A percentile compares a stretch with the other conserved stretches of the same genome.
phyloP scores from a whole-genome alignment of 2,329 filamentous ascomycete species.

The Nemania diffusa region DNA sequence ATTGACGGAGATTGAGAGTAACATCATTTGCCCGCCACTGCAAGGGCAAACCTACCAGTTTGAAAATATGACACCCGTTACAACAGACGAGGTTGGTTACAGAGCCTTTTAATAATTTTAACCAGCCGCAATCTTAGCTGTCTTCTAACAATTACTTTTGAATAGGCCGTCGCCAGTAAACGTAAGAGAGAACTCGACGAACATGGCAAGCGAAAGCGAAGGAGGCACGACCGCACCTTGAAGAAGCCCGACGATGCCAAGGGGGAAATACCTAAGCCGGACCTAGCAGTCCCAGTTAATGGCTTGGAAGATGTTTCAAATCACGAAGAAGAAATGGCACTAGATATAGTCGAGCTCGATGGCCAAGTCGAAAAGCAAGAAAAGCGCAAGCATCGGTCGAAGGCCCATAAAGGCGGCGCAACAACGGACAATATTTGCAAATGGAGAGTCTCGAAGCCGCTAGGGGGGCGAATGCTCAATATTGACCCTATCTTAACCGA shows the following conservation, averaged over 20 bases:
- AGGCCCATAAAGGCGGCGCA: conserved; percentile 6
- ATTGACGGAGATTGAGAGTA: conserved; percentile 3
- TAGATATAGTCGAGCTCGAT: conserved; percentile 25
- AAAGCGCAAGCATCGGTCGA: conserved; percentile 34
- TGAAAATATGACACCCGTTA: conserved; percentile 45
- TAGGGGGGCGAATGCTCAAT: conserved; percentile 73
- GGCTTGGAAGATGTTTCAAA: conserved; percentile 11
- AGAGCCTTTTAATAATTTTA: neutral
- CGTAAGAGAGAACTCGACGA: conserved; percentile 60
- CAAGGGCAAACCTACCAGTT: conserved; percentile 9
- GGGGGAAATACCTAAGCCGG: conserved; percentile 23
- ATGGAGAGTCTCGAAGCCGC: conserved; percentile 72
- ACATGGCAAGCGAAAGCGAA: conserved; percentile 54
- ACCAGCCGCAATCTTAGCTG: neutral
- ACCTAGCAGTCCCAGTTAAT: conserved; percentile 31
- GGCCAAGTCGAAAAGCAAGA: conserved; percentile 28
- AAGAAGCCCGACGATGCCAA: conserved; percentile 33
- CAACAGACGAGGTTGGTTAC: conserved; percentile 42
- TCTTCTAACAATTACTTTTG: conserved; percentile 29
- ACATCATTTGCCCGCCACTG: conserved; percentile 4
- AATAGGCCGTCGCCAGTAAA: conserved; percentile 55
- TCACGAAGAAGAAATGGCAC: conserved; percentile 10
- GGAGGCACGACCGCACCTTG: conserved; percentile 49
- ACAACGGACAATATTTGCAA: conserved; percentile 15
- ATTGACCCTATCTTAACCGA: conserved; percentile 70